Evolutionary conservation across 805 yeast genomes (phyloP).

Genomic region (Candida maris): DNA sequence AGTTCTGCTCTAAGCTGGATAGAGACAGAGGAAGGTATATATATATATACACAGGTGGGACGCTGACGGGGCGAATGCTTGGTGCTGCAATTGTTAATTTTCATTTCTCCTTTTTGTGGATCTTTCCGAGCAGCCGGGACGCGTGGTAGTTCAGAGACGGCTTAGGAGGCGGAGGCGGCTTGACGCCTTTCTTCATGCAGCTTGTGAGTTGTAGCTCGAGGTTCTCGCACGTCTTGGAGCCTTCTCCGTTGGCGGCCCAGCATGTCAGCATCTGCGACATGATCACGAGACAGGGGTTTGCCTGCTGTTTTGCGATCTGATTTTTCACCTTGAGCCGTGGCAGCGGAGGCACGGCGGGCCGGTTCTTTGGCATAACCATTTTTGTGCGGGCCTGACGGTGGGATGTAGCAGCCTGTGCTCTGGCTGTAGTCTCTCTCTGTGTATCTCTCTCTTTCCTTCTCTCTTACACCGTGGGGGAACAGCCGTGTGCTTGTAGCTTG

Average conservation of each 20-base stretch:
- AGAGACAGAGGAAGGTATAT: too few species aligned
- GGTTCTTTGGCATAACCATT: slow-evolving; percentile 20
- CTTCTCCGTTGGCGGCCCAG: slow-evolving; percentile 95
- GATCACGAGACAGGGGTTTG: slow-evolving; percentile 71
- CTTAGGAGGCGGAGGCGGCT: slow-evolving; percentile 34
- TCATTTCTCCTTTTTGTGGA: slow-evolving; percentile 36
- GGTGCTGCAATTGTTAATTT: too few species aligned
- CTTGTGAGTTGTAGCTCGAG: slow-evolving; percentile 67
- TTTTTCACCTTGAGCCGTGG: slow-evolving; percentile 70
- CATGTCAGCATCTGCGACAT: slow-evolving; percentile 87
- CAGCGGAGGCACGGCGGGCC: slow-evolving; percentile 56
- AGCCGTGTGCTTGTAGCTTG: too few species aligned
- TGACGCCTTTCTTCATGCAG: slow-evolving; percentile 56
- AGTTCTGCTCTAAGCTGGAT: too few species aligned
- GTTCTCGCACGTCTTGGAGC: slow-evolving; percentile 59
- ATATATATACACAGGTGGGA: too few species aligned
- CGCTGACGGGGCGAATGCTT: too few species aligned
- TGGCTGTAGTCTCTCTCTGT: too few species aligned
- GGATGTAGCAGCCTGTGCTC: too few species aligned
- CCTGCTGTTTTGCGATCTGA: slow-evolving; percentile 52
- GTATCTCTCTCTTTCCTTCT: too few species aligned
- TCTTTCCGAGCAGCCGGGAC: slow-evolving; percentile 51
- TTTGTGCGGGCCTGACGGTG: too few species aligned
- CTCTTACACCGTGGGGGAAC: too few species aligned
- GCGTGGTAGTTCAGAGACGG: slow-evolving; percentile 56